Evolutionary conservation across 331 rosid genomes (phyloP), one percentile per base, ranked within the genome.

Genomic region (Dryas integrifolia): DNA sequence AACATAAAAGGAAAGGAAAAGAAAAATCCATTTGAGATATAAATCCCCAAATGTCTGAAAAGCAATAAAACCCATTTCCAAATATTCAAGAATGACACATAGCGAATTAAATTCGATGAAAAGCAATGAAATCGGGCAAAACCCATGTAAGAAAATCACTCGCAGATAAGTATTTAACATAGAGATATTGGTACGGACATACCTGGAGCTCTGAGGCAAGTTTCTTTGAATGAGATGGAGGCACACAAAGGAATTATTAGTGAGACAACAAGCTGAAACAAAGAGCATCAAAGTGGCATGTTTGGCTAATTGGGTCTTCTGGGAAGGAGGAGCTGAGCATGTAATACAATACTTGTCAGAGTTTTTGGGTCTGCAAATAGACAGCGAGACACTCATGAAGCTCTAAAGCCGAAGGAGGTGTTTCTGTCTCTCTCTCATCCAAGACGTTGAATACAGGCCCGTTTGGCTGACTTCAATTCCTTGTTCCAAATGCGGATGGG

Each of bases 131-230:
- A 40, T 35, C 50, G 43, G 49, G 61, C 18, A 76, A 60, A 12
- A 65, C 35, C 57, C 45, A 48, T 12, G 59, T 43, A 24, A 79
- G 38, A 56, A 51, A 53, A 82, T 46, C 72, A 5, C 49, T 15
- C 58, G 66, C 13, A 58, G 18, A 35, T n/a, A 50, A 60, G 66
- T 6, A 67, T 26, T 39, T 45, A 7, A 72, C 57, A 45, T 56
- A 45, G 45, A 57, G 12, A 70, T n/a, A 68, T 67, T 16, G 66
- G 5, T 15, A n/a, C 44, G 59, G 62, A 62, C 61, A 65, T 59
- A 88, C 90, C 93, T 77, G 16, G 72, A 82, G 74, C 75, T 58
- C 60, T 53, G 63, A 55, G 64, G 73, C 65, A 46, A 78, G 49
- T 62, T 24, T 12, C 39, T 45, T 26, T 45, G 56, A 44, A 10